These are phyloP conservation scores for Agaricales sp. DNA, from an alignment of 1,284 basidiomycete genomes.

Conservation along the genomic window DNA sequence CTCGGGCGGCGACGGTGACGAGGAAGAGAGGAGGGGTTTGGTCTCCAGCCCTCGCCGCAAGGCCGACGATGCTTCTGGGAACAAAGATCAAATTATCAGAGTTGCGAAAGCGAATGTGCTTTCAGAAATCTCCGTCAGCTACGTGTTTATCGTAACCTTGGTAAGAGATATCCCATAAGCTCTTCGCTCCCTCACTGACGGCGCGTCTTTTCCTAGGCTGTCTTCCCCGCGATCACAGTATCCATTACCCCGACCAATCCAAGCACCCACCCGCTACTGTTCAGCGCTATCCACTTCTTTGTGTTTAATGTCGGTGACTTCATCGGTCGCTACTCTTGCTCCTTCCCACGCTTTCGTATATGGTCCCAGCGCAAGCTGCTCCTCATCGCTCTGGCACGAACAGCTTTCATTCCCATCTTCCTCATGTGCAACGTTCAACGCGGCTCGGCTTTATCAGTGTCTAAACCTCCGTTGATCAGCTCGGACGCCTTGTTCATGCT, in stretches of 20 bases:
- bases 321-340: constrained; percentile 63
- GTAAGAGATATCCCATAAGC: too few relatives aligned
- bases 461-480: constrained; percentile 42
- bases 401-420: constrained; percentile 76
- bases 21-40: constrained; percentile 25
- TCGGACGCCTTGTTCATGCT: constrained; percentile 71
- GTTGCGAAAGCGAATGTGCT: constrained; percentile 55
- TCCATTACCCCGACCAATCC: constrained; percentile 60
- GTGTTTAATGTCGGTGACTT: constrained; percentile 75
- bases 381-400: constrained; percentile 54
- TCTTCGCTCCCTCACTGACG: constrained; percentile 3
- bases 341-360: constrained; percentile 51
- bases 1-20: constrained; percentile 12
- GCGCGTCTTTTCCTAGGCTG: constrained; percentile 37
- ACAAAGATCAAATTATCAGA: constrained; percentile 34
- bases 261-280: constrained; percentile 48
- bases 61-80: constrained; percentile 14
- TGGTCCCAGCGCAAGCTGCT: constrained; percentile 60
- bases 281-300: constrained; percentile 64
- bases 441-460: constrained; percentile 19
- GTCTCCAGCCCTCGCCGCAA: constrained; percentile 18
- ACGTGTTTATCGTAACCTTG: constrained; percentile 72
- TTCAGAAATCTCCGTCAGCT: constrained; percentile 67
- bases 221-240: constrained; percentile 79
- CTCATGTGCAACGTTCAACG: constrained; percentile 73